Percentiles rank a stretch among this genome's conserved stretches.
These are phyloP conservation scores for Hordeum marinum DNA, from an alignment of 176 grass and related monocot genomes.

Conservation along the genomic window DNA sequence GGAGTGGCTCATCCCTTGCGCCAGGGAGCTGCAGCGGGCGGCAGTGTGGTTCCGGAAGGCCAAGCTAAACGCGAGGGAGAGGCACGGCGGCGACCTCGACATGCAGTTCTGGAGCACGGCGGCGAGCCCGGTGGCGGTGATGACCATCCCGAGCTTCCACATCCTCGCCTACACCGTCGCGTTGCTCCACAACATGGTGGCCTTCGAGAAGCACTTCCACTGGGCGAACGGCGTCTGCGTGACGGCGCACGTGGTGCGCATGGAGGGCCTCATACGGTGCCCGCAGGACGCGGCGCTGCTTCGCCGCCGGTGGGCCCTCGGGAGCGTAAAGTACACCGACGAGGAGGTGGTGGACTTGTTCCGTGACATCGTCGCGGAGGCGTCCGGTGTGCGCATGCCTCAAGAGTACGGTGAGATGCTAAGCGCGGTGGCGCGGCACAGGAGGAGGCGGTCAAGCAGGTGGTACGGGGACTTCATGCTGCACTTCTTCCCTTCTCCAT, in stretches of 20 bases:
- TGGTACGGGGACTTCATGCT: conserved; percentile 32
- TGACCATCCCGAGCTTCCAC: conserved; percentile 32
- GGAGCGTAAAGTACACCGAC: neutral
- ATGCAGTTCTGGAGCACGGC: conserved; percentile 20
- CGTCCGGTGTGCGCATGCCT: neutral
- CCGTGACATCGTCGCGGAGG: conserved; percentile 14
- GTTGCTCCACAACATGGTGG: conserved; percentile 34
- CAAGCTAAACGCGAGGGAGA: neutral
- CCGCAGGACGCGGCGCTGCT: conserved; percentile 32
- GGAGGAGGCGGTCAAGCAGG: neutral
- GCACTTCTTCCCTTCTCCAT: conserved; percentile 41
- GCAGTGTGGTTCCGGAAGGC: conserved; percentile 21
- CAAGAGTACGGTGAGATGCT: conserved; percentile 14
- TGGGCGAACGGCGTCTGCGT: conserved; percentile 16
- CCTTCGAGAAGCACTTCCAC: conserved; percentile 41
- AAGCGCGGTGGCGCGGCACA: neutral
- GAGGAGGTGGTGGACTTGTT: conserved; percentile 19
- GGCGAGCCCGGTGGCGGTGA: conserved; percentile 6
- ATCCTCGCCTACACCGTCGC: conserved; percentile 25
- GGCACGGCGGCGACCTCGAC: conserved; percentile 20
- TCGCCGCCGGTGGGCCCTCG: conserved; percentile 4
- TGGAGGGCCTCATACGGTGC: conserved; percentile 34
- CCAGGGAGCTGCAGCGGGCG: conserved; percentile 25
- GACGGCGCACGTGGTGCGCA: conserved; percentile 12
- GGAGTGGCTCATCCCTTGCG: conserved; percentile 25